Evolutionary conservation across 176 grass and related monocot species (phyloP), one percentile per base, ranked within the genome.

Genomic region (Zoysia japonica): DNA sequence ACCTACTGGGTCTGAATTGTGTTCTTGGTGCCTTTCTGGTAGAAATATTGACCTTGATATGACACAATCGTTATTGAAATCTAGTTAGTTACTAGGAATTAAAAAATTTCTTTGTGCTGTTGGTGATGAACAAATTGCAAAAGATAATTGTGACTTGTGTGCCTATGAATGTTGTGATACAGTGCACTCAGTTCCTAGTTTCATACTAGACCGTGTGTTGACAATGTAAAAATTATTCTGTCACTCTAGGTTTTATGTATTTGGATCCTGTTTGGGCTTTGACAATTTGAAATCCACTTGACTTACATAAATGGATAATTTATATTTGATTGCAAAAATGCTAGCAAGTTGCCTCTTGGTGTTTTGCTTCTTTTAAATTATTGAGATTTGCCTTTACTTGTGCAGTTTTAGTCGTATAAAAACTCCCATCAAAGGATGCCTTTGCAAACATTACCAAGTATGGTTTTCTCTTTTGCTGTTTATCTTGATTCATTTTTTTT

Each of bases 381-480:
- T 54, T 77, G 47, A 28, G 28, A 28, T 83, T 45, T 83, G 51
- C 67, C 40, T 44, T 87, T 67, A 61, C 15, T 44, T 78, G 68
- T 84, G 68, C 86, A 99, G 96, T 89, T 89, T 95, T 64, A 85
- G 70, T 68, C 90, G 96, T 42, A 95, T 99, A 68, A 80, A 80
- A 63, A 93, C 77, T 75, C 92, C 96, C 55, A 81, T 95, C 63
- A 99, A 91, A 88, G 96, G 96, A 4, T 55, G 70, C 42, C 88
- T 93, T 69, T 99, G 96, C 86, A 99, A 92, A 79, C 96, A 99
- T 80, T 91, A 90, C 82, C 92, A 96, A 90, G 96, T 99, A 67
- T 69, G 78, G 6, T 74, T 69, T 83, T 41, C 82, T 83, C 38
- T 51, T 60, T 0, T 52, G 68, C 71, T 85, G 11, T 71, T 75